These are phyloP conservation scores for Wallemia ichthyophaga DNA, from an alignment of 1,284 basidiomycete species.

Conservation along the genomic window DNA sequence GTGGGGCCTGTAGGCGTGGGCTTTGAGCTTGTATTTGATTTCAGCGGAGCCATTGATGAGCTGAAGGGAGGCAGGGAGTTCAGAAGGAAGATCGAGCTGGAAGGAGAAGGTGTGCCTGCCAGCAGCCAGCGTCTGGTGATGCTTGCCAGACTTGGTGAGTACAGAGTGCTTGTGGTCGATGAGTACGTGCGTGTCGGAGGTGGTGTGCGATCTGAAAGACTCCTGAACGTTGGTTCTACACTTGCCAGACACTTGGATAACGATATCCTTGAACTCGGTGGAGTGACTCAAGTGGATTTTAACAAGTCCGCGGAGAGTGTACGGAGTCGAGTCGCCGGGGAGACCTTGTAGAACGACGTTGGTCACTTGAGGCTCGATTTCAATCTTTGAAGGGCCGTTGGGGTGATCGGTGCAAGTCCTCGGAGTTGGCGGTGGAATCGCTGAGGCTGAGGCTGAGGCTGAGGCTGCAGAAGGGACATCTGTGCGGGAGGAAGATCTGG, in stretches of 20 bases:
- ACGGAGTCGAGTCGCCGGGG: not conserved
- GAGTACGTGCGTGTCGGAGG: slow-evolving; percentile 26
- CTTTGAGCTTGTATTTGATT: slow-evolving; percentile 59
- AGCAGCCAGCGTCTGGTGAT: slow-evolving; percentile 51
- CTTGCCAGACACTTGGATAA: not conserved
- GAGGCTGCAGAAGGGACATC: not conserved
- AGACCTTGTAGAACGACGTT: not conserved
- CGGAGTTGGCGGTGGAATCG: not conserved
- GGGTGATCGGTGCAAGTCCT: not conserved
- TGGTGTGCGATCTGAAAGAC: not conserved
- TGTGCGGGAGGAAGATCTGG: not conserved
- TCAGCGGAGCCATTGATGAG: slow-evolving; percentile 29
- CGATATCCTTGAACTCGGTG: not conserved
- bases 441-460: not conserved
- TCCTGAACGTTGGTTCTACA: not conserved
- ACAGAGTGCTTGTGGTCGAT: slow-evolving; percentile 51
- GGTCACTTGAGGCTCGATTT: not conserved
- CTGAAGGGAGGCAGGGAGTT: slow-evolving; percentile 41
- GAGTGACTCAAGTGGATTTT: not conserved
- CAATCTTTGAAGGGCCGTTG: not conserved
- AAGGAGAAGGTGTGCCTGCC: slow-evolving; percentile 70
- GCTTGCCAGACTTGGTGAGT: slow-evolving; percentile 33
- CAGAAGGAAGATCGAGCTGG: slow-evolving; percentile 46
- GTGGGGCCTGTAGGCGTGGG: slow-evolving; percentile 34
- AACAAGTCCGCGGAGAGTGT: not conserved